Evolutionary conservation across 2,329 filamentous ascomycete species (phyloP).

Genomic region (Pseudofabraea citricarpa): DNA sequence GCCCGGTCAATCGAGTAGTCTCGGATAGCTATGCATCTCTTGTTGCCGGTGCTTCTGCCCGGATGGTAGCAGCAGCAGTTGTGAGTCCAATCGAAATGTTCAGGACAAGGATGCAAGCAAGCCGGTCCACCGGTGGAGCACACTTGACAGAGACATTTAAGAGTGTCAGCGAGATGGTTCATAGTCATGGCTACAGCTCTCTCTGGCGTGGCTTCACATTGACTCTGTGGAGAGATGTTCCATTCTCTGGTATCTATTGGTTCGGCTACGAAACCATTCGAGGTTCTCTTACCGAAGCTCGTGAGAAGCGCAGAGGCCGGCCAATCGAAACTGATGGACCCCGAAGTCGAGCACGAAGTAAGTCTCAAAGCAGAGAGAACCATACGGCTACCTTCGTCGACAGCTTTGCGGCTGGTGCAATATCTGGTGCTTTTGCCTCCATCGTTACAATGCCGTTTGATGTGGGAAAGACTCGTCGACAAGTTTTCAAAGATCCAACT

Average conservation of each 20-base stretch:
- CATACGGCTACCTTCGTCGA: conserved; percentile 77
- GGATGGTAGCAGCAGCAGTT: conserved; percentile 73
- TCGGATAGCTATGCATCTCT: conserved; percentile 74
- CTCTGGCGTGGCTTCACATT: conserved; percentile 88
- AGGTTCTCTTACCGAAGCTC: conserved; percentile 62
- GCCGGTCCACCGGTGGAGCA: conserved; percentile 49
- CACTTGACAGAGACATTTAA: conserved; percentile 76
- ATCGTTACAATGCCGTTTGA: conserved; percentile 93
- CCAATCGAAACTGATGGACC: conserved; percentile 32
- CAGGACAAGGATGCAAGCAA: conserved; percentile 84
- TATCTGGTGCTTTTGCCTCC: conserved; percentile 79
- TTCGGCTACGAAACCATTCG: conserved; percentile 91
- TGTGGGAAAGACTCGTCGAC: conserved; percentile 92
- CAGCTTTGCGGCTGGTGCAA: conserved; percentile 81
- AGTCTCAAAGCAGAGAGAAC: conserved; percentile 62
- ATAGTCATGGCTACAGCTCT: conserved; percentile 68
- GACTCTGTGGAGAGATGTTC: conserved; percentile 94
- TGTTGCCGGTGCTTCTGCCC: conserved; percentile 71
- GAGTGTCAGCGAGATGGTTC: conserved; percentile 76
- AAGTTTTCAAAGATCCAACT: conserved; percentile 65
- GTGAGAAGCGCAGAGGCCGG: conserved; percentile 47
- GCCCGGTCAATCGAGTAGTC: conserved; percentile 61
- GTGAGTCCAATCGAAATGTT: conserved; percentile 95
- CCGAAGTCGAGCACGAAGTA: conserved; percentile 40
- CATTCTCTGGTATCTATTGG: conserved; percentile 97